Base-by-base conservation (phyloP, 805 yeast genomes). In the baker's yeast (Saccharomyces cerevisiae) region DNA sequence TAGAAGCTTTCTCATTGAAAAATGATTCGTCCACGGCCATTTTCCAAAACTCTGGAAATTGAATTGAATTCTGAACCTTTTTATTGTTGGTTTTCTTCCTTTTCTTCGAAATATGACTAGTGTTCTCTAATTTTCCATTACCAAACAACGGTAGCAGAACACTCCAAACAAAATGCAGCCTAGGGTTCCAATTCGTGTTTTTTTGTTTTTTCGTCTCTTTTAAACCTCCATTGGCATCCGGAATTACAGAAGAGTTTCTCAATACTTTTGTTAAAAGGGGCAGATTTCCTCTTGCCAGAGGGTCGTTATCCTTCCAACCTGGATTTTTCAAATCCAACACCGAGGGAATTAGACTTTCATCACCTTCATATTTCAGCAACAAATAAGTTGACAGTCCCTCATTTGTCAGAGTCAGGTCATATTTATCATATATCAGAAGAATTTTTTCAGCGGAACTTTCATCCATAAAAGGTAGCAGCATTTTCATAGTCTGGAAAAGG, bases 341-440 rank as follows among this genome's bases (percentile, higher is more conserved):
- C 21, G 51, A 31, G 1, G 48, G 51, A 3, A 32, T 46, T 9
- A 53, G 47, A 21, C 50, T 41, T 21, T 54, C 51, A 27, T 55
- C 43, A 27, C 54, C 24, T 27, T 51, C 50, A 30, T 64, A 58
- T 6, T 63, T 31, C 11, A 70, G 48, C 5, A 59, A 46, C 47
- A 90, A 70, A 64, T 82, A 86, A 3, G 90, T 69, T 0, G 96
- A 85, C 14, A 89, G 71, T 0, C 96, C 97, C 64, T 91, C 97
- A 13, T 86, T 78, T 0, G 96, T 79, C 52, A 83, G 68, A 2
- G 83, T 76, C 53, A 89, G 73, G 2, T 83, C 81, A 30, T 70
- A 69, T 31, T 79, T 76, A 59, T 83, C 79, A 5, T 85, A 63
- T 47, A 72, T 62, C 13, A 69, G 64, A 51, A 87, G 69, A 1